A percentile compares a stretch with the other conserved stretches of the same genome.
Conservation (phyloP, 345 rosid species). For the Dimocarpus longan region DNA sequence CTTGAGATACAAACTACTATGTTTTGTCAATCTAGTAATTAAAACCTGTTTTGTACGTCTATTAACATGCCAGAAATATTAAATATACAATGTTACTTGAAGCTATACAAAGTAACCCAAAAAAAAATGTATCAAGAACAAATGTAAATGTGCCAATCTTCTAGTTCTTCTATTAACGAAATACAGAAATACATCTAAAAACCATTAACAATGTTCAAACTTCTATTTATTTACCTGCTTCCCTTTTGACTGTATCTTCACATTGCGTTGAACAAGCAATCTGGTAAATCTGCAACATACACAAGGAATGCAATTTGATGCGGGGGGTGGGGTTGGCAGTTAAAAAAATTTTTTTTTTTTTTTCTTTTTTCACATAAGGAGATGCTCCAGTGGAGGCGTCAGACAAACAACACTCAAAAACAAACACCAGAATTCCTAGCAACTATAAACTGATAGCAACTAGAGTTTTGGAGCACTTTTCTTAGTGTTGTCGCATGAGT, state of each 20-base stretch:
- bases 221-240: neutral
- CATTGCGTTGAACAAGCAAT: neutral
- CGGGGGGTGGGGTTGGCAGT: neutral
- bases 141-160: neutral
- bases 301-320: neutral
- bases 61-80: neutral
- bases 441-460: neutral
- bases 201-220: neutral
- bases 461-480: neutral
- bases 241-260: neutral
- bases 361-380: neutral
- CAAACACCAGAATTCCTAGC: conserved; percentile 1
- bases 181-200: neutral
- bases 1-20: neutral
- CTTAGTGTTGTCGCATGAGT: neutral
- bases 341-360: neutral
- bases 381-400: neutral
- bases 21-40: neutral
- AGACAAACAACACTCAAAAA: conserved; percentile 1
- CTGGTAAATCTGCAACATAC: neutral
- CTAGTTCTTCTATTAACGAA: neutral
- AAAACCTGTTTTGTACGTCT: neutral
- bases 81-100: neutral
- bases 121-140: neutral
- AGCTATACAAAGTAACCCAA: neutral